phyloP scores from a whole-genome alignment of 2,329 filamentous ascomycete species.

The Alternaria metachromatica region DNA sequence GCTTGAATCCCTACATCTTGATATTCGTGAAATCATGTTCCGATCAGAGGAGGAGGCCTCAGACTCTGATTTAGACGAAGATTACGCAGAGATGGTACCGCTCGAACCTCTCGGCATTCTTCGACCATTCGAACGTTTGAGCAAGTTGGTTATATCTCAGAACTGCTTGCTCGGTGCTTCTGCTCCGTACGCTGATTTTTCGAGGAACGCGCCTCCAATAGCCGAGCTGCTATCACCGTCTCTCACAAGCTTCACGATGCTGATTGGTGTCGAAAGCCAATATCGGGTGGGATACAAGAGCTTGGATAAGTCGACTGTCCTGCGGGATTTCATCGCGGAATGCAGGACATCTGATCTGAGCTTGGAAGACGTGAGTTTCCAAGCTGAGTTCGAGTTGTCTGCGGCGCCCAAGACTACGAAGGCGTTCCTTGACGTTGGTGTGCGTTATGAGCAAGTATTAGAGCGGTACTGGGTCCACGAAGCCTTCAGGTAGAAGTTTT shows the following conservation, averaged over 20 bases:
- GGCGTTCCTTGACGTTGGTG: constrained; percentile 3
- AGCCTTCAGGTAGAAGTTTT: not conserved
- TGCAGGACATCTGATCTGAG: not conserved
- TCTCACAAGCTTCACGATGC: constrained; percentile 16
- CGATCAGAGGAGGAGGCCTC: not conserved
- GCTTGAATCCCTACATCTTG: constrained; percentile 23
- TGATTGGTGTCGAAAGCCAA: not conserved
- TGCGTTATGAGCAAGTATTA: not conserved
- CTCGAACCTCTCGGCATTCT: constrained; percentile 14
- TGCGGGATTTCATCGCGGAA: constrained; percentile 15
- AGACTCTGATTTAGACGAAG: not conserved
- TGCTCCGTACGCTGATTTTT: not conserved
- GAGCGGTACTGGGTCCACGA: not conserved
- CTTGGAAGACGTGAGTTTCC: not conserved
- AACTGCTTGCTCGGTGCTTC: constrained; percentile 7
- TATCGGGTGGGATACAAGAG: not conserved
- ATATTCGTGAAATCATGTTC: constrained; percentile 14
- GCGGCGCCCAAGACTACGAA: not conserved
- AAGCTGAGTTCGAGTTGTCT: too few relatives aligned
- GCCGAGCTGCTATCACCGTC: constrained; percentile 16
- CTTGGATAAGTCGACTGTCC: constrained; percentile 1
- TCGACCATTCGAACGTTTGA: constrained; percentile 11
- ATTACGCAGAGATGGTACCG: not conserved
- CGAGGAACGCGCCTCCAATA: not conserved
- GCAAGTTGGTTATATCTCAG: constrained; percentile 19